Base-by-base conservation (phyloP, 768 basidiomycete species). In the Lactifluus subvellereus region DNA sequence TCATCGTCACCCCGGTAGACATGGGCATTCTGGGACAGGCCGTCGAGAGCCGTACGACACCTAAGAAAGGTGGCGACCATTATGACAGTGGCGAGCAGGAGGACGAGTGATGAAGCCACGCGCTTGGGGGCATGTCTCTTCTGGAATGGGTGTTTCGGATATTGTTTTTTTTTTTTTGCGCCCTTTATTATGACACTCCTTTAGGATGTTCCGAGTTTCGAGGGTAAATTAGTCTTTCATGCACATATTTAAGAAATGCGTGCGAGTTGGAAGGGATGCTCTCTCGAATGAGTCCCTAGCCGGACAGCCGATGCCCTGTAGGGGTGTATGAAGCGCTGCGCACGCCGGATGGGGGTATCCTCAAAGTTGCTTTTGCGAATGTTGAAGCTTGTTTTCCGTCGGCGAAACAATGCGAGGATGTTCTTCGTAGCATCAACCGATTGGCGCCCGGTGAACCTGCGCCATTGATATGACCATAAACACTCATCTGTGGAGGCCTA, bases 1-100 rank as follows among this genome's bases (percentile, higher is more conserved):
- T 64, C 9, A 32, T 64, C 54, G 42, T 60, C 54, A 53, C 58
- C 0, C 59, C 57, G 8, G 59, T 60, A 6, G 58, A 56, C 18
- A n/a, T 51, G 48, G 22, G 42, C 33, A 30, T 60, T 10, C 11
- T 33, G 13, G 63, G 63, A 18, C 58, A 56, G 33, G 50, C 27
- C 22, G 54, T 64, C 4, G 63, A 27, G 62, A 60, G 22, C 42
- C 63, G 63, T 35, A 60, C 59, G 3, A 55, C 59, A 22, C 63
- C 63, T 27, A 60, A 60, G 63, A 64, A 56, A 35, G 59, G 54
- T 18, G 54, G 54, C 6, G 53, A 20, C 3, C 27, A 22, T 32
- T 48, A 27, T 59, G 33, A 22, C 18, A 14, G 14, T 5, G 18
- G 7, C n/a, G 6, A 18, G 51, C 27, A 32, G 14, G 20, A 54